Percentiles rank a stretch among this genome's conserved stretches.
Evolutionary conservation across 352 stramenopile species (phyloP).

Genomic region (Pythium monospermum): DNA sequence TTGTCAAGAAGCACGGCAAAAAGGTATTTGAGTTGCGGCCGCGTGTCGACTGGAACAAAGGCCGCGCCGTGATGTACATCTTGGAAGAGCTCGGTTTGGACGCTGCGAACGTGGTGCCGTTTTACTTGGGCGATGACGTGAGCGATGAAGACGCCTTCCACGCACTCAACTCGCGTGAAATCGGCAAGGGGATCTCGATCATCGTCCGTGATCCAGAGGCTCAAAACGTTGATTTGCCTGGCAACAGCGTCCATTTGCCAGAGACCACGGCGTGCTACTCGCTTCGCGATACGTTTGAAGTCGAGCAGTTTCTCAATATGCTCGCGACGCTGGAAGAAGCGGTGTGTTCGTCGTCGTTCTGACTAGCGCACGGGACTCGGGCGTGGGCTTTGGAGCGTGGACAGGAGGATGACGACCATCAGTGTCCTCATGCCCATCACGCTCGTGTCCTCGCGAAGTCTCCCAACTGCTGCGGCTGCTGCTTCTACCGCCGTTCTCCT

Average conservation of each 20-base stretch:
- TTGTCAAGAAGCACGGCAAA: slow-evolving; percentile 68
- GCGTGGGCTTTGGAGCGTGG: slow-evolving; percentile 11
- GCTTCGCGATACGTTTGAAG: slow-evolving; percentile 47
- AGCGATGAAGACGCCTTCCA: slow-evolving; percentile 74
- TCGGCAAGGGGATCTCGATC: slow-evolving; percentile 53
- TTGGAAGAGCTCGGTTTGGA: slow-evolving; percentile 60
- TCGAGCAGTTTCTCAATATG: slow-evolving; percentile 51
- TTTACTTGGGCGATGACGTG: slow-evolving; percentile 79
- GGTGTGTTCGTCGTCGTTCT: slow-evolving; percentile 25
- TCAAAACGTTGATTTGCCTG: slow-evolving; percentile 38
- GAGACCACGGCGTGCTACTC: slow-evolving; percentile 52
- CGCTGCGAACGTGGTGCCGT: slow-evolving; percentile 62
- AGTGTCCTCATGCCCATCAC: neutral
- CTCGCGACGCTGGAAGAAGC: slow-evolving; percentile 37
- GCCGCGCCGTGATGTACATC: slow-evolving; percentile 68
- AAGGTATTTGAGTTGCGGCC: slow-evolving; percentile 78
- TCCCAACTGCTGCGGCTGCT: neutral
- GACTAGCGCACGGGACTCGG: slow-evolving; percentile 17
- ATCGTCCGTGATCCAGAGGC: slow-evolving; percentile 55
- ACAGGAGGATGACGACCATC: slow-evolving; percentile 4
- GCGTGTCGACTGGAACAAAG: slow-evolving; percentile 80
- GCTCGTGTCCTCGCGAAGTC: slow-evolving; percentile 11
- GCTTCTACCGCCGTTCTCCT: too few relatives aligned
- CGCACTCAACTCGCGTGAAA: slow-evolving; percentile 37
- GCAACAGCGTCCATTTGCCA: slow-evolving; percentile 38